Percentiles rank a stretch among this genome's conserved stretches.
These are phyloP conservation scores for Fusarium albidum DNA, from an alignment of 2,329 filamentous ascomycete species.

Conservation along the genomic window DNA sequence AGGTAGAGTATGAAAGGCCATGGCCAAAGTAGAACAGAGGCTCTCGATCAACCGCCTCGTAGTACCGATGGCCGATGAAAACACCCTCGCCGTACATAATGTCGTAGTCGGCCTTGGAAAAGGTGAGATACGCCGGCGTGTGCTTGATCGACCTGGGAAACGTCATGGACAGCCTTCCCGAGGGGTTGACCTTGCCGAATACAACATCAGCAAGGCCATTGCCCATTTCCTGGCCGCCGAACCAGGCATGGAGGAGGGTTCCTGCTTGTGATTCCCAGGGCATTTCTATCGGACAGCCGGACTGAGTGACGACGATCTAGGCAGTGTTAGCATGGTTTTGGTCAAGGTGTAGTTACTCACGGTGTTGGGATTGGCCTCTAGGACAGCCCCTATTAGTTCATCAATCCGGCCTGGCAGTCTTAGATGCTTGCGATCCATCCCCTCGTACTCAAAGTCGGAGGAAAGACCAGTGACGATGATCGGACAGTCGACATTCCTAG, in stretches of 20 bases:
- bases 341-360: constrained; percentile 48
- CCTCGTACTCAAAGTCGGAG: constrained; percentile 53
- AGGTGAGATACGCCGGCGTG: constrained; percentile 76
- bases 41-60: constrained; percentile 57
- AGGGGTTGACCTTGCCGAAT: constrained; percentile 35
- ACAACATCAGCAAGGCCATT: constrained; percentile 40
- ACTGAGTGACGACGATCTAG: constrained; percentile 33
- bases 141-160: constrained; percentile 71
- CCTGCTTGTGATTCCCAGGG: constrained; percentile 48
- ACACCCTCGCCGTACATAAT: constrained; percentile 77
- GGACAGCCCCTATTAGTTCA: constrained; percentile 61
- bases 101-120: constrained; percentile 67
- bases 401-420: constrained; percentile 69
- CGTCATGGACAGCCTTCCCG: constrained; percentile 70
- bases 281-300: constrained; percentile 60
- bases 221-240: constrained; percentile 38
- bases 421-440: constrained; percentile 73
- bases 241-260: constrained; percentile 38
- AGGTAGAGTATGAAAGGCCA: constrained; percentile 74
- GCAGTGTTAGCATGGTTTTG: neutral
- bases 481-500: constrained; percentile 60
- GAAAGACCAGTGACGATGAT: constrained; percentile 64
- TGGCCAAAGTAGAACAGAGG: constrained; percentile 74
- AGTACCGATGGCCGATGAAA: constrained; percentile 77
- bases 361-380: constrained; percentile 64